A percentile compares a stretch with the other conserved stretches of the same genome.
These are phyloP conservation scores for Parasarocladium wereldwijsianum DNA, from an alignment of 2,329 filamentous ascomycete species.

Conservation along the genomic window DNA sequence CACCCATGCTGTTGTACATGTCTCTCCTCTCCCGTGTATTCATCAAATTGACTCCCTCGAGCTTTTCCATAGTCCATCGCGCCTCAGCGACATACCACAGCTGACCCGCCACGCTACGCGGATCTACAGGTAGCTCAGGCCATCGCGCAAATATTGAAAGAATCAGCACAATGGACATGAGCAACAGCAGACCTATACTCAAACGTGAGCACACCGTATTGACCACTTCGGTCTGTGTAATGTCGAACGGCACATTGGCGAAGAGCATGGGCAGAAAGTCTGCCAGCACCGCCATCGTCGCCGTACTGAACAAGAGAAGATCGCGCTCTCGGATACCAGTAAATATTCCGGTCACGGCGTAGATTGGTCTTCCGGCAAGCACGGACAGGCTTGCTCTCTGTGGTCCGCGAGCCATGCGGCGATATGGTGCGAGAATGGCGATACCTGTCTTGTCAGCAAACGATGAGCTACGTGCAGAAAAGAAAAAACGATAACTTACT, in stretches of 20 bases:
- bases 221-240: conserved; percentile 22
- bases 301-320: conserved; percentile 23
- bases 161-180: conserved; percentile 26
- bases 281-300: conserved; percentile 27
- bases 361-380: conserved; percentile 25
- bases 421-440: conserved; percentile 28
- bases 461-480: conserved; percentile 2
- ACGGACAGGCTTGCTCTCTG: conserved; percentile 21
- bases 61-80: conserved; percentile 1
- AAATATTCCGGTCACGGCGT: conserved; percentile 29
- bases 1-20: not conserved
- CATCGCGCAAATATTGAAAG: conserved; percentile 25
- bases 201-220: conserved; percentile 26
- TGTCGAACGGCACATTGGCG: conserved; percentile 31
- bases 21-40: not conserved
- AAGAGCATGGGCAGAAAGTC: conserved; percentile 36
- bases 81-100: conserved; percentile 23
- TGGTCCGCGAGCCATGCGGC: conserved; percentile 20
- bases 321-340: conserved; percentile 12
- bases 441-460: conserved; percentile 23
- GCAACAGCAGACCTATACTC: conserved; percentile 20
- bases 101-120: conserved; percentile 28
- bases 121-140: conserved; percentile 30
- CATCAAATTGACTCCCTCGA: conserved; percentile 1
- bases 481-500: conserved; percentile 11